phyloP scores from a whole-genome alignment of 352 stramenopile species.

The Thalassiosira oceanica region DNA sequence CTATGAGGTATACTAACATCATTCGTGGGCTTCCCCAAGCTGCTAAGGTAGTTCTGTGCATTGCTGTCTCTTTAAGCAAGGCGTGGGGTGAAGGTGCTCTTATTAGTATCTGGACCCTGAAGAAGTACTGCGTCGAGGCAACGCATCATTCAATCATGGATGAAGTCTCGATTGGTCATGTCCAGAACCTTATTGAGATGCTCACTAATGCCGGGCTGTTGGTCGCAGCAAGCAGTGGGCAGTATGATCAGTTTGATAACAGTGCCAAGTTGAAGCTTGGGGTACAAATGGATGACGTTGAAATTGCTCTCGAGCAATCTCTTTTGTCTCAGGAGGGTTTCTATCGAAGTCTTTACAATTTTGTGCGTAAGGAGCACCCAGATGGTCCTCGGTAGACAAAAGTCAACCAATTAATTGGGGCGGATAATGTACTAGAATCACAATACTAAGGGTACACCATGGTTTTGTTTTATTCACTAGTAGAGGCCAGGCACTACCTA shows the following conservation, averaged over 20 bases:
- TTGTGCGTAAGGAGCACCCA: too few relatives aligned
- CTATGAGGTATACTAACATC: constrained; percentile 11
- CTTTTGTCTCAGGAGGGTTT: constrained; percentile 31
- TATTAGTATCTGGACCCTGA: constrained; percentile 39
- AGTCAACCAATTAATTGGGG: too few relatives aligned
- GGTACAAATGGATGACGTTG: constrained; percentile 55
- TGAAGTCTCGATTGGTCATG: constrained; percentile 12
- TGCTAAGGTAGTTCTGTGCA: constrained; percentile 52
- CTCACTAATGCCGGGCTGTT: constrained; percentile 43
- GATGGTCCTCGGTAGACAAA: too few relatives aligned
- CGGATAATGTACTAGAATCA: too few relatives aligned
- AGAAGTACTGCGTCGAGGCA: constrained; percentile 37
- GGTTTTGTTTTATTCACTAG: too few relatives aligned
- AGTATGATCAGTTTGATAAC: constrained; percentile 19
- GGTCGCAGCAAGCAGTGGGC: constrained; percentile 6
- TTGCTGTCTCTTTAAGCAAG: constrained; percentile 39
- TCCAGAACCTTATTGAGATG: constrained; percentile 35
- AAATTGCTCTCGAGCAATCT: constrained; percentile 49
- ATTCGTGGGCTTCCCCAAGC: constrained; percentile 46
- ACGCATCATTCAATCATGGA: constrained; percentile 32
- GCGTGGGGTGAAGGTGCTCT: constrained; percentile 19
- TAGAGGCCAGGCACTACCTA: too few relatives aligned
- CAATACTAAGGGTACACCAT: too few relatives aligned
- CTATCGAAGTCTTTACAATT: constrained; percentile 35
- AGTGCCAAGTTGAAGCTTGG: constrained; percentile 34